These are phyloP conservation scores for Ganoderma sp. DNA, from an alignment of 1,284 basidiomycete species.

Conservation along the genomic window DNA sequence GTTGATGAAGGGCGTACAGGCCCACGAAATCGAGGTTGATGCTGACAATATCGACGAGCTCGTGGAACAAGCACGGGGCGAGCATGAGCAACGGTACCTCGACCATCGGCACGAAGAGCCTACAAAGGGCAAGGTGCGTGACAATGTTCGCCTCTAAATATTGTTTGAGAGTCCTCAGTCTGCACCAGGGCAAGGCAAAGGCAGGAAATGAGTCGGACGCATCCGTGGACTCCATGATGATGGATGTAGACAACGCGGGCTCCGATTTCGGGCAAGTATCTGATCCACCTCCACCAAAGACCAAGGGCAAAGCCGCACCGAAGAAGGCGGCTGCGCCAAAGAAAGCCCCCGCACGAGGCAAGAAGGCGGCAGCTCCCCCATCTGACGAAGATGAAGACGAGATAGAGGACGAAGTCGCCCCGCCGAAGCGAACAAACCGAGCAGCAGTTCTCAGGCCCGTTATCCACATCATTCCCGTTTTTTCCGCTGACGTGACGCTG, in stretches of 20 bases:
- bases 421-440: constrained; percentile 66
- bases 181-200: constrained; percentile 47
- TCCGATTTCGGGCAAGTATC: constrained; percentile 43
- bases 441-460: constrained; percentile 67
- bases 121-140: constrained; percentile 36
- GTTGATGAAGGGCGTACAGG: constrained; percentile 69
- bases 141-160: not conserved
- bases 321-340: constrained; percentile 18
- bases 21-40: constrained; percentile 53
- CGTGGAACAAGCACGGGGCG: constrained; percentile 71
- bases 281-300: constrained; percentile 58
- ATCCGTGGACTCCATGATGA: constrained; percentile 80
- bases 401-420: constrained; percentile 58
- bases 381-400: constrained; percentile 66
- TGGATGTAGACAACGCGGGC: constrained; percentile 37
- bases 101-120: constrained; percentile 45
- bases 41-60: constrained; percentile 75
- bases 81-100: constrained; percentile 66
- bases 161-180: not conserved
- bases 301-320: constrained; percentile 46
- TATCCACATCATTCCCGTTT: not conserved
- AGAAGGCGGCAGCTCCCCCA: constrained; percentile 21
- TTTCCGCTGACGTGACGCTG: not conserved
- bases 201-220: constrained; percentile 52
- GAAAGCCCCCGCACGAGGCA: constrained; percentile 17